Base-by-base conservation (phyloP, 164 flowering plant genomes). In the Cinnamomum chago region DNA sequence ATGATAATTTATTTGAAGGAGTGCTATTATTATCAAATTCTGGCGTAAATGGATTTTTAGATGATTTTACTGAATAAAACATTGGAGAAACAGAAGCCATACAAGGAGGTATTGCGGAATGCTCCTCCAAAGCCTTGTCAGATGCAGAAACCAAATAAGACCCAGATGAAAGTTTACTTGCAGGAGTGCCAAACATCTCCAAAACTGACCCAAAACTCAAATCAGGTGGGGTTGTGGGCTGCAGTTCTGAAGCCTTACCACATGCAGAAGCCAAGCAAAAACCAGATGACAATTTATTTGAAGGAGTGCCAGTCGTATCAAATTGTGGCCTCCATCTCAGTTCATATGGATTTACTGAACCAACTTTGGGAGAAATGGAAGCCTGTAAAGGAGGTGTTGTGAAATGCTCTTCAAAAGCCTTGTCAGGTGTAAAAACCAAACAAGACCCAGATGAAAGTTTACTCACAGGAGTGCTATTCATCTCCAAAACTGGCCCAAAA, bases 321-420 rank as follows among this genome's bases (percentile, higher is more conserved):
- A 64, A 70, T 80, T 50, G 73, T 6, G 51, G 68, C 75, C 58
- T 62, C 11, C 75, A 80, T 70, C 64, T 77, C 77, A 75, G 76
- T 3, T 47, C 55, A 47, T 64, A 13, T 23, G 62, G 60, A 58
- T 74, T 74, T 58, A 70, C 66, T 23, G 18, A 28, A 58, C 12
- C 71, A 33, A 50, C 3, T 11, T n/a, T 67, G 28, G 69, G 69
- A 33, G 98, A 94, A 4, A 89, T 77, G 17, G 98, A 90, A 23
- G 83, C 84, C 82, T 89, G 87, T 69, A 91, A 72, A 50, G 98
- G 98, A 47, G 98, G 98, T 7, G 91, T 80, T 18, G 58, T 74
- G 30, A 68, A 58, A 2, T 70, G 73, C 70, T 77, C 77, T 72
- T 70, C 81, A 50, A 73, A 25, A 22, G n/a, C 67, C 51, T 67